Base-by-base conservation (phyloP, 1,284 basidiomycete genomes). In the Cutaneotrichosporon cutaneum region DNA sequence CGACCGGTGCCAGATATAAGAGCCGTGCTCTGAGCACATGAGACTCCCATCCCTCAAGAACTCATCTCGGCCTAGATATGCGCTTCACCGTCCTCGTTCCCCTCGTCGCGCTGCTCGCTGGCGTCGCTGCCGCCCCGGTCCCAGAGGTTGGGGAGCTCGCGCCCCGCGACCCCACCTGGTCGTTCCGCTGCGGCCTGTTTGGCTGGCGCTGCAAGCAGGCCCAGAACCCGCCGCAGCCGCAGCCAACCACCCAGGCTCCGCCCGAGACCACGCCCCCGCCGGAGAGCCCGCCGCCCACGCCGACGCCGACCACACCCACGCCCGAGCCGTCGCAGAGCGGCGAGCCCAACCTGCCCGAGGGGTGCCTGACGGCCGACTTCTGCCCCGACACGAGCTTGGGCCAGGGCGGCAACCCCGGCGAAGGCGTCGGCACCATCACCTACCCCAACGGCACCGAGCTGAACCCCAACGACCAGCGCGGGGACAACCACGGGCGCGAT, bases 371-470 rank as follows among this genome's bases (percentile, higher is more conserved):
- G 4, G 9, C 33, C 14, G 22, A 26, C 18, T 54, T 54, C 35
- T 54, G 52, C 52, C 52, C 52, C 4, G 24, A 54, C 52, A 54
- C 52, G 4, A 21, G 13, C 13, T 6, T 7, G 7, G 52, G 52
- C 22, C 22, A 54, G 52, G 52, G 52, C 24, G 52, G 52, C 14
- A 16, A 39, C 21, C 52, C 52, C 7, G 21, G 13, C 13, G 24
- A 24, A 4, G 52, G 52, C 33, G 22, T 24, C 13, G 52, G 52
- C 5, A 26, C 52, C 6, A 22, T 14, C 14, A 26, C 9, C 10
- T 54, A 35, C 33, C 52, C 52, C 2, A 54, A 54, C 24, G 52
- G 52, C 35, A 54, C 35, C 24, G 7, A 8, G 30, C 35, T 35
- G 5, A 35, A 9, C 22, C n/a, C 7, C 6, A 18, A n/a, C 10